Percentiles rank a stretch among this genome's conserved stretches.
phyloP scores from a whole-genome alignment of 352 stramenopile species.

The Phytophthora quininea region DNA sequence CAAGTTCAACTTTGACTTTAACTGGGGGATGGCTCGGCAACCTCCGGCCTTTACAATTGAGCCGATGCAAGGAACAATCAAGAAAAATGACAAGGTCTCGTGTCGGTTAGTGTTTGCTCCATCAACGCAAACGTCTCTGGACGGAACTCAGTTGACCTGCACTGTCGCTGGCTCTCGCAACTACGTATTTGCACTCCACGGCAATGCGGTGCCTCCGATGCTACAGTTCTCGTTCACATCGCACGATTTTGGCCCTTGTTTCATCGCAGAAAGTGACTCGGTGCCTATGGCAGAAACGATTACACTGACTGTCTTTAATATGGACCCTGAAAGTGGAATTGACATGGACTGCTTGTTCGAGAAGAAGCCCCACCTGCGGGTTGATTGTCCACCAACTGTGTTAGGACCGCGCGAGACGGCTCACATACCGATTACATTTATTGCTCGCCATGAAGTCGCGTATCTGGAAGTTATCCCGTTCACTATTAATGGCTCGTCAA shows the following conservation, averaged over 20 bases:
- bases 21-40: conserved; percentile 65
- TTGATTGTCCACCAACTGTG: conserved; percentile 84
- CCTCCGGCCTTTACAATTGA: conserved; percentile 61
- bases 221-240: conserved; percentile 91
- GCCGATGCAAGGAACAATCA: conserved; percentile 83
- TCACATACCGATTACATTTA: conserved; percentile 87
- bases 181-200: conserved; percentile 82
- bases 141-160: conserved; percentile 73
- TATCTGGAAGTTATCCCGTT: conserved; percentile 92
- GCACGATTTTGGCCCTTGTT: conserved; percentile 93
- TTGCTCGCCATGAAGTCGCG: conserved; percentile 73
- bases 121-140: conserved; percentile 73
- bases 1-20: conserved; percentile 97
- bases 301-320: conserved; percentile 84
- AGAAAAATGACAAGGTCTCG: conserved; percentile 84
- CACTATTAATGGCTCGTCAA: conserved; percentile 89
- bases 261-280: conserved; percentile 84
- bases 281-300: conserved; percentile 57
- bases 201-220: conserved; percentile 79
- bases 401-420: conserved; percentile 80
- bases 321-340: conserved; percentile 80
- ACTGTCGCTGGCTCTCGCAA: conserved; percentile 87
- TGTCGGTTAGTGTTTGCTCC: conserved; percentile 84
- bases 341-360: conserved; percentile 92
- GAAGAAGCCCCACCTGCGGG: conserved; percentile 85